Evolutionary conservation across 805 yeast genomes (phyloP).

Genomic region (Wickerhamiella brachini): DNA sequence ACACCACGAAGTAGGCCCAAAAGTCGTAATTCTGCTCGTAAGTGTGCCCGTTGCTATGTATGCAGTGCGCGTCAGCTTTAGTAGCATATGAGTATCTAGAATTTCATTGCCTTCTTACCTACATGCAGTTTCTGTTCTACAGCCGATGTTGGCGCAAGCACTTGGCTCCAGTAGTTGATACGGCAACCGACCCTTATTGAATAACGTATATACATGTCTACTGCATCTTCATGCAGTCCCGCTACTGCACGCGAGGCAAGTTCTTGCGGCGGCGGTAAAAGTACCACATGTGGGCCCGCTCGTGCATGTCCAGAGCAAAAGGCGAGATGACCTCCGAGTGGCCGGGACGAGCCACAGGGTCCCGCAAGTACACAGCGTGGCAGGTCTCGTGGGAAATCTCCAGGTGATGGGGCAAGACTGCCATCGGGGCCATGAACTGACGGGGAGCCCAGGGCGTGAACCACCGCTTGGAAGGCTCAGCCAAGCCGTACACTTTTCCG

Average conservation of each 20-base stretch:
- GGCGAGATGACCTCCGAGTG: constrained; percentile 93
- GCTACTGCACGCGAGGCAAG: constrained; percentile 10
- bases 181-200: no score
- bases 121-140: no score
- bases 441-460: constrained; percentile 97
- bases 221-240: no score
- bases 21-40: no score
- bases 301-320: constrained; percentile 65
- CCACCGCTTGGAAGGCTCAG: constrained; percentile 62
- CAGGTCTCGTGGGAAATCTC: constrained; percentile 85
- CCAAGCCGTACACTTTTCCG: constrained; percentile 60
- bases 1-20: constrained; percentile 32
- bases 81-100: no score
- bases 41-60: no score
- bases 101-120: no score
- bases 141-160: no score
- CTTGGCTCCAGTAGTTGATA: no score
- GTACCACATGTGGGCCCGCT: constrained; percentile 91
- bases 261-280: constrained; percentile 23
- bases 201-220: constrained; percentile 4
- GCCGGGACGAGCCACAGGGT: constrained; percentile 95
- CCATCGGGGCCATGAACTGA: constrained; percentile 84
- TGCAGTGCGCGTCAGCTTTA: no score
- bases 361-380: constrained; percentile 91
- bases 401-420: constrained; percentile 80